Conservation (phyloP, 1,284 basidiomycete species). For the Pseudozyma tsukubaensis region DNA sequence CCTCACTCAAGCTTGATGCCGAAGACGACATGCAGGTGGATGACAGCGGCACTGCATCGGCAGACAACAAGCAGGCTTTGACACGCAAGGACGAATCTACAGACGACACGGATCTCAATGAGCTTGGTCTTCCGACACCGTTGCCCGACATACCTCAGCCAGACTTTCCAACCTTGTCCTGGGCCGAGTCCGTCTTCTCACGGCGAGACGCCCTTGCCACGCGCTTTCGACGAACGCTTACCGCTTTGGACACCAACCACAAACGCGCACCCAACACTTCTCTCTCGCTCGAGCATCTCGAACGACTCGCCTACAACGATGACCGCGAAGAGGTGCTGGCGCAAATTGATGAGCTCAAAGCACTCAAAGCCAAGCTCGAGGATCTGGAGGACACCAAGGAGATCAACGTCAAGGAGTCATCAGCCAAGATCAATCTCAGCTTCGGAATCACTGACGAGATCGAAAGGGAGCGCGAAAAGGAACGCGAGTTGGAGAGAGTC, state of each 20-base stretch:
- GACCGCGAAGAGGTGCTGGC: constrained; percentile 49
- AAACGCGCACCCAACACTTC: constrained; percentile 44
- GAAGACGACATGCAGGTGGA: constrained; percentile 5
- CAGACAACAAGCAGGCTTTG: background rate
- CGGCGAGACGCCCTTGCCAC: constrained; percentile 34
- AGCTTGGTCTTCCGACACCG: constrained; percentile 31
- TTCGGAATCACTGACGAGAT: constrained; percentile 53
- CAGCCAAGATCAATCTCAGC: constrained; percentile 36
- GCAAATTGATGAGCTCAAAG: constrained; percentile 51
- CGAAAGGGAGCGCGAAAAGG: constrained; percentile 44
- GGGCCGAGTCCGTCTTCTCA: constrained; percentile 43
- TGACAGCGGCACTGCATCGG: background rate
- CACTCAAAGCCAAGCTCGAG: constrained; percentile 54
- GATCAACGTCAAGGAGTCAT: constrained; percentile 19
- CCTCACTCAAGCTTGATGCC: constrained; percentile 4
- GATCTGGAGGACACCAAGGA: constrained; percentile 32
- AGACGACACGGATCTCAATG: constrained; percentile 17
- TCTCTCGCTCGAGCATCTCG: constrained; percentile 53
- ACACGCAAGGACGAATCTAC: background rate
- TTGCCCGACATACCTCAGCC: constrained; percentile 36
- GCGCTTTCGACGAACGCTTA: constrained; percentile 43
- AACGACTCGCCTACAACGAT: constrained; percentile 59
- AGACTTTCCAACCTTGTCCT: constrained; percentile 43
- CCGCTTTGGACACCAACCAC: constrained; percentile 38
- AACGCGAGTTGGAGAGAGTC: constrained; percentile 40